Evolutionary conservation across 495 filamentous ascomycete genomes (phyloP).

Genomic region (Neurospora terricola): DNA sequence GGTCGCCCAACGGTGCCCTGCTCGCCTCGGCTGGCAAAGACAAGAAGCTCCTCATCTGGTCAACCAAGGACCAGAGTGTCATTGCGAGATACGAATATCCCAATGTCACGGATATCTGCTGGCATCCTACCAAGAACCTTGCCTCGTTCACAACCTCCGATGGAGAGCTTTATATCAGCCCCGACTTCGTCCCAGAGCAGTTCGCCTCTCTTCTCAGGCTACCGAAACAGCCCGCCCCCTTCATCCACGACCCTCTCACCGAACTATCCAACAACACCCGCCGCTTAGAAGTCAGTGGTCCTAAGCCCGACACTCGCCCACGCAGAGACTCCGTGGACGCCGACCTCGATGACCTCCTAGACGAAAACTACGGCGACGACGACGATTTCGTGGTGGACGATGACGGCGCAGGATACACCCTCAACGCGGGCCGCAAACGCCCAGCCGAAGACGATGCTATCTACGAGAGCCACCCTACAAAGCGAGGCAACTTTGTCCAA

Average conservation of each 20-base stretch:
- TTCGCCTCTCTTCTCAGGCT: slow-evolving; percentile 49
- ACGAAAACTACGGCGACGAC: slow-evolving; percentile 51
- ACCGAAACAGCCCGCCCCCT: slow-evolving; percentile 62
- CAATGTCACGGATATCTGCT: slow-evolving; percentile 73
- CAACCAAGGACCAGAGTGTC: slow-evolving; percentile 73
- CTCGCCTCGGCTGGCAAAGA: slow-evolving; percentile 76
- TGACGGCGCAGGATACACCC: slow-evolving; percentile 83
- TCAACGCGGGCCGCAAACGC: slow-evolving; percentile 63
- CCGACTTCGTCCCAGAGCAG: slow-evolving; percentile 63
- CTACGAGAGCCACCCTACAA: slow-evolving; percentile 25
- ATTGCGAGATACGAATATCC: slow-evolving; percentile 62
- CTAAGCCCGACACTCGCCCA: slow-evolving; percentile 35
- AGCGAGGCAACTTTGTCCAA: slow-evolving; percentile 43
- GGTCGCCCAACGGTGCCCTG: slow-evolving; percentile 90
- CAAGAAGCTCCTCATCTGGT: slow-evolving; percentile 78
- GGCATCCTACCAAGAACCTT: slow-evolving; percentile 85
- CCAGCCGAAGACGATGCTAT: slow-evolving; percentile 36
- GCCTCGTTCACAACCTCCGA: slow-evolving; percentile 84
- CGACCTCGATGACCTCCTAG: slow-evolving; percentile 43
- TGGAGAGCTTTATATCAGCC: slow-evolving; percentile 83
- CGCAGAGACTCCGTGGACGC: slow-evolving; percentile 34
- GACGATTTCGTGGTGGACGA: slow-evolving; percentile 90
- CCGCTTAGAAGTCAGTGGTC: slow-evolving; percentile 44
- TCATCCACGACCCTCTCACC: slow-evolving; percentile 68
- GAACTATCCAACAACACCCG: slow-evolving; percentile 59